Evolutionary conservation across 495 filamentous ascomycete genomes (phyloP).

Genomic region (Tetracladium setigerum): DNA sequence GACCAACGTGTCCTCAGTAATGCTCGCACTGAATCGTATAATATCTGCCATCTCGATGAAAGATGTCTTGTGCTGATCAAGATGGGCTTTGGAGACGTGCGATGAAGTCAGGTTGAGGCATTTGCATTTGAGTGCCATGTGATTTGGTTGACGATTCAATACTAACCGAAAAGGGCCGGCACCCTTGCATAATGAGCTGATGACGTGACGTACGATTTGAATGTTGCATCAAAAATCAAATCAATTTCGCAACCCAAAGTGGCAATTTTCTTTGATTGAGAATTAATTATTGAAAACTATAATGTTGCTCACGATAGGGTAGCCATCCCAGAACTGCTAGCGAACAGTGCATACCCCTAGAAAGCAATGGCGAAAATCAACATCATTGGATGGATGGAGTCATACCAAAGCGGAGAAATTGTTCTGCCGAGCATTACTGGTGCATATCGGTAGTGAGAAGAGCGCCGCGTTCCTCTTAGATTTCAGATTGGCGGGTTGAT

Average conservation of each 20-base stretch:
- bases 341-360: neutral
- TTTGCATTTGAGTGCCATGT: neutral
- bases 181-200: neutral
- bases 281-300: neutral
- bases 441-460: neutral
- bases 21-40: constrained; percentile 2
- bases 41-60: constrained; percentile 9
- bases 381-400: neutral
- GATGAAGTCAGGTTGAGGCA: neutral
- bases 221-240: neutral
- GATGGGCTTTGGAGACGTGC: neutral
- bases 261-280: neutral
- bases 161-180: neutral
- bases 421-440: neutral
- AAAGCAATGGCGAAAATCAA: neutral
- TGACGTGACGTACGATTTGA: neutral
- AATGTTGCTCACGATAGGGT: neutral
- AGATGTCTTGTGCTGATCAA: constrained; percentile 5
- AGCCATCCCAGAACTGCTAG: neutral
- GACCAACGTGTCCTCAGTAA: constrained; percentile 9
- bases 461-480: neutral
- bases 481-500: neutral
- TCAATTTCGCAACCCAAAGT: neutral
- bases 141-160: neutral
- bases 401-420: neutral